Conservation (phyloP, 371 early-diverging fungal species). For the Mycotypha africana region DNA sequence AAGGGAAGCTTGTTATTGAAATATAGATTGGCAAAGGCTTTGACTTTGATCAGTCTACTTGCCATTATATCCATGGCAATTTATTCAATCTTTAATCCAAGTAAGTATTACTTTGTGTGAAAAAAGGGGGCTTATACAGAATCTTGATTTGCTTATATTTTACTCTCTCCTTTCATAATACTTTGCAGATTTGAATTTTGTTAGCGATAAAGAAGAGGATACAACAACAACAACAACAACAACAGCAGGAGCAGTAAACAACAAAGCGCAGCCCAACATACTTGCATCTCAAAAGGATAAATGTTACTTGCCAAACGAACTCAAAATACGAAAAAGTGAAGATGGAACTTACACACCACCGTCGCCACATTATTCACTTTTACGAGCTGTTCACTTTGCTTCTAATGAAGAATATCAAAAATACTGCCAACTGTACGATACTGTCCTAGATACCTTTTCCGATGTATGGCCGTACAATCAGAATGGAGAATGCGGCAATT, state of each 20-base stretch:
- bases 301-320: slow-evolving; percentile 11
- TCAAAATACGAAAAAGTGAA: slow-evolving; percentile 20
- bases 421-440: slow-evolving; percentile 33
- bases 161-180: background rate
- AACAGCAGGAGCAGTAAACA: too few species aligned
- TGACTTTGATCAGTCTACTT: slow-evolving; percentile 28
- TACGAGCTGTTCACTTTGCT: slow-evolving; percentile 24
- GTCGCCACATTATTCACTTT: slow-evolving; percentile 26
- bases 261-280: background rate
- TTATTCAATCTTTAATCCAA: slow-evolving; percentile 27
- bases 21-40: slow-evolving; percentile 31
- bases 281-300: background rate
- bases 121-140: too few species aligned
- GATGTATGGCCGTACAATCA: slow-evolving; percentile 21
- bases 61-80: slow-evolving; percentile 33
- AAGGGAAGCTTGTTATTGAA: slow-evolving; percentile 19
- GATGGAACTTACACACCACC: slow-evolving; percentile 45
- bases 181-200: background rate
- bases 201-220: background rate
- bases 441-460: slow-evolving; percentile 5
- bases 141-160: background rate
- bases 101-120: slow-evolving; percentile 22
- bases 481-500: slow-evolving; percentile 40
- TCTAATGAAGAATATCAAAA: slow-evolving; percentile 26
- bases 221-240: background rate